Evolutionary conservation across 2,329 filamentous ascomycete species (phyloP).

Genomic region (Aspergillus tanneri): DNA sequence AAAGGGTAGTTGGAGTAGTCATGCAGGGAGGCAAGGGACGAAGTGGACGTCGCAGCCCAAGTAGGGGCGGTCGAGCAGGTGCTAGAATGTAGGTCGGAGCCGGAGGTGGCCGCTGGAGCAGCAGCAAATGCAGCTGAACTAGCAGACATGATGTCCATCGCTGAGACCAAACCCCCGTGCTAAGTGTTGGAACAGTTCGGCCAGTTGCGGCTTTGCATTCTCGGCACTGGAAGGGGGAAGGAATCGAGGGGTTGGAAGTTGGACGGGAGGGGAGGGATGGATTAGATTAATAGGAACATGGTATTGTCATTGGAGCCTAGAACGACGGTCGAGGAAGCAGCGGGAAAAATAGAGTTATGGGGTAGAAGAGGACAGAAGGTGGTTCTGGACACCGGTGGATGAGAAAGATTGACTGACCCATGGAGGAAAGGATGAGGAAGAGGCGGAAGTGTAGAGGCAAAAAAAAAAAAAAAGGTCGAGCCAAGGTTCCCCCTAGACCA

Average conservation of each 20-base stretch:
- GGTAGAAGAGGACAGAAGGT: neutral
- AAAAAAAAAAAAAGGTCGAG: constrained; percentile 15
- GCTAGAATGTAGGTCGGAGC: constrained; percentile 36
- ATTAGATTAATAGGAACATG: constrained; percentile 12
- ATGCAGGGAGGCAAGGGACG: constrained; percentile 36
- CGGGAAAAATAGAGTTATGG: constrained; percentile 8
- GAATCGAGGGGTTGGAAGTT: constrained; percentile 7
- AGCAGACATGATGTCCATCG: constrained; percentile 34
- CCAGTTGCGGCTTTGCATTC: constrained; percentile 26
- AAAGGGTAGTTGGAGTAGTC: constrained; percentile 57
- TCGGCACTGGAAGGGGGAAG: constrained; percentile 11
- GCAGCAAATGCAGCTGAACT: constrained; percentile 26
- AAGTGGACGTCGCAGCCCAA: constrained; percentile 36
- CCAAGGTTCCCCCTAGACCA: constrained; percentile 10
- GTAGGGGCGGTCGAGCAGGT: constrained; percentile 30
- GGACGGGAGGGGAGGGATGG: neutral
- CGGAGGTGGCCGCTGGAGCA: constrained; percentile 27
- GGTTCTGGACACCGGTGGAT: neutral
- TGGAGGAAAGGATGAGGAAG: constrained; percentile 11
- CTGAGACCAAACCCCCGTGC: constrained; percentile 11
- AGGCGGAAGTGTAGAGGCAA: constrained; percentile 13
- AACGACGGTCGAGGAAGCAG: constrained; percentile 6
- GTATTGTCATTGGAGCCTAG: constrained; percentile 5
- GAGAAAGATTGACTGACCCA: constrained; percentile 6
- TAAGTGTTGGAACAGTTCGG: constrained; percentile 11